phyloP scores from a whole-genome alignment of 176 grass and related monocot genomes.

The Canna indica region DNA sequence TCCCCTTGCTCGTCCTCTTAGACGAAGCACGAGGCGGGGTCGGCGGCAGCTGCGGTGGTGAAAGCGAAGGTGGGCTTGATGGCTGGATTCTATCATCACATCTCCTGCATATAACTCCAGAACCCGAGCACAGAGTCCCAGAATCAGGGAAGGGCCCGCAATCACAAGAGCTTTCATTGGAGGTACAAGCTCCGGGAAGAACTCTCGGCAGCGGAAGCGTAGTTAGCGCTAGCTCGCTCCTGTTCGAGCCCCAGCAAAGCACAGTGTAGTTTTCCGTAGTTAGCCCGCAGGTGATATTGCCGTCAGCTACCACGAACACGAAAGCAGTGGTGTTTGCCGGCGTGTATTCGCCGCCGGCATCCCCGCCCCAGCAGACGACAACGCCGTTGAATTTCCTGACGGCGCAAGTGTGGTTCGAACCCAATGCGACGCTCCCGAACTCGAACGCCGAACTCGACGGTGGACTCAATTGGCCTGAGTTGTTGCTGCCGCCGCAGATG shows the following conservation, averaged over 20 bases:
- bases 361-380: constrained; percentile 59
- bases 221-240: constrained; percentile 3
- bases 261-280: constrained; percentile 28
- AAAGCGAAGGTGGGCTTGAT: not conserved
- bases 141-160: constrained; percentile 33
- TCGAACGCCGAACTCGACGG: constrained; percentile 14
- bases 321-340: constrained; percentile 17
- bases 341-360: not conserved
- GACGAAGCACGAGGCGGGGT: not conserved
- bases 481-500: constrained; percentile 34
- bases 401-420: constrained; percentile 52
- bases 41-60: not conserved
- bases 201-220: constrained; percentile 23
- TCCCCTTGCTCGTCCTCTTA: constrained; percentile 5
- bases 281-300: constrained; percentile 75
- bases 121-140: constrained; percentile 19
- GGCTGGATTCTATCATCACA: not conserved
- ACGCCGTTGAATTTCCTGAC: constrained; percentile 29
- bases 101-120: constrained; percentile 35
- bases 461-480: not conserved
- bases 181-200: constrained; percentile 54
- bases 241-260: constrained; percentile 42
- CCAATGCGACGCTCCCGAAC: constrained; percentile 42
- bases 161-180: constrained; percentile 9
- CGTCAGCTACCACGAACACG: constrained; percentile 58